phyloP scores from a whole-genome alignment of 257 asterid species.

The Lithospermum erythrorhizon region DNA sequence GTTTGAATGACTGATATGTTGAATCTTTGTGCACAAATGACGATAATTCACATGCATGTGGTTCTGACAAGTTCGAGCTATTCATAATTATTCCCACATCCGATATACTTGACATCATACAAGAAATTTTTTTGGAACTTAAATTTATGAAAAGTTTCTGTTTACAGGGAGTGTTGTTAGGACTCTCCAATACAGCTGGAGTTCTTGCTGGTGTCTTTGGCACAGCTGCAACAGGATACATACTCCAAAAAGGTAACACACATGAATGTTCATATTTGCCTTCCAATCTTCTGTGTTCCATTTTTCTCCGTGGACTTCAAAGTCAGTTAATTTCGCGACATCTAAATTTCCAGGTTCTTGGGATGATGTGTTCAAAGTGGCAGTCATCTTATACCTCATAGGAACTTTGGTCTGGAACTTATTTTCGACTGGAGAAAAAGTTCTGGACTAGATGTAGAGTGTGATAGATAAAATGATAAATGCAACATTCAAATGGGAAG shows the following conservation, averaged over 20 bases:
- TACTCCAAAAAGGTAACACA: constrained; percentile 72
- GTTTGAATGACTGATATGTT: background rate
- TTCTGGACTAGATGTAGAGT: constrained; percentile 43
- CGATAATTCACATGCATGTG: no score
- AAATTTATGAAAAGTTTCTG: background rate
- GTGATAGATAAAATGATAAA: background rate
- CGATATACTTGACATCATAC: no score
- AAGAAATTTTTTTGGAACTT: background rate
- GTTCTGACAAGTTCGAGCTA: no score
- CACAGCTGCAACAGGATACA: constrained; percentile 96
- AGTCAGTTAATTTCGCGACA: background rate
- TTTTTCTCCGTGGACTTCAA: background rate
- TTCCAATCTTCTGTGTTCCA: background rate
- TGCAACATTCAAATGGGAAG: background rate
- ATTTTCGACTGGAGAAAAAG: constrained; percentile 72
- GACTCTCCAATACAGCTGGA: constrained; percentile 93
- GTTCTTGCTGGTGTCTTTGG: constrained; percentile 97
- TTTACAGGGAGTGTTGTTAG: constrained; percentile 73
- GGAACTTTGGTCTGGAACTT: constrained; percentile 89
- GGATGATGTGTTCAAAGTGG: constrained; percentile 87
- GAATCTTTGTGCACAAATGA: no score
- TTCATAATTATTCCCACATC: no score
- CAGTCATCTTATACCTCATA: constrained; percentile 62
- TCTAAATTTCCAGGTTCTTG: constrained; percentile 60
- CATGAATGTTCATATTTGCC: background rate